phyloP scores from a whole-genome alignment of 2,329 filamentous ascomycete species.

The Lecanosticta acicola region DNA sequence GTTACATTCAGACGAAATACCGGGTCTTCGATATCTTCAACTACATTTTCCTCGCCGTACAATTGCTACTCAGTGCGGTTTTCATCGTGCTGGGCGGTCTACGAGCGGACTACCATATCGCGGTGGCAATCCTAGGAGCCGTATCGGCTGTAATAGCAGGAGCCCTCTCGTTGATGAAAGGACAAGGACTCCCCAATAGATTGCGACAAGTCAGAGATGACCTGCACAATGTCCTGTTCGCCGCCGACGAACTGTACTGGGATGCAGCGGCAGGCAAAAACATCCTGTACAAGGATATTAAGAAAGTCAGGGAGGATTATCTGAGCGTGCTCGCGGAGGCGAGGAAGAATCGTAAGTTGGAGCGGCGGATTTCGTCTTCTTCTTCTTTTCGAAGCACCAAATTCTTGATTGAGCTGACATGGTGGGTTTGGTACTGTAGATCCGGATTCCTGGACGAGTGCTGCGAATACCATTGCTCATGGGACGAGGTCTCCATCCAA shows the following conservation, averaged over 20 bases:
- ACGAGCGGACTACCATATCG: constrained; percentile 26
- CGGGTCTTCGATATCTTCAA: constrained; percentile 27
- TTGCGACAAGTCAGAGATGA: constrained; percentile 32
- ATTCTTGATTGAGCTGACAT: not conserved
- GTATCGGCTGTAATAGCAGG: constrained; percentile 33
- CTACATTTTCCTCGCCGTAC: constrained; percentile 30
- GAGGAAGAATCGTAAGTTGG: constrained; percentile 23
- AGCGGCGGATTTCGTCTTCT: not conserved
- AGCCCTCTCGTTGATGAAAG: constrained; percentile 31
- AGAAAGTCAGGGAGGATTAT: constrained; percentile 32
- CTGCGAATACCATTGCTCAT: constrained; percentile 10
- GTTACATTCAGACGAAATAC: constrained; percentile 27
- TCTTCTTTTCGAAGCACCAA: not conserved
- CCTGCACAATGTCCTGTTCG: constrained; percentile 30
- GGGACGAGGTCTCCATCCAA: constrained; percentile 4
- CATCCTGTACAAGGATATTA: constrained; percentile 31
- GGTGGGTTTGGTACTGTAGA: constrained; percentile 7
- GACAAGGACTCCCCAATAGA: constrained; percentile 34
- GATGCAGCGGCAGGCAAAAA: constrained; percentile 29
- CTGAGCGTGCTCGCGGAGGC: constrained; percentile 30
- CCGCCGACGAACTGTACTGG: constrained; percentile 34
- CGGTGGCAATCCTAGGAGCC: constrained; percentile 31
- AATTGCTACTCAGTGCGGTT: constrained; percentile 32
- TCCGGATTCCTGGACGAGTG: constrained; percentile 33
- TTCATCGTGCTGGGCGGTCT: constrained; percentile 33